Percentiles rank a stretch among this genome's conserved stretches.
These are phyloP conservation scores for Stephanodiscus minutulus DNA, from an alignment of 108 stramenopile species.

Conservation along the genomic window DNA sequence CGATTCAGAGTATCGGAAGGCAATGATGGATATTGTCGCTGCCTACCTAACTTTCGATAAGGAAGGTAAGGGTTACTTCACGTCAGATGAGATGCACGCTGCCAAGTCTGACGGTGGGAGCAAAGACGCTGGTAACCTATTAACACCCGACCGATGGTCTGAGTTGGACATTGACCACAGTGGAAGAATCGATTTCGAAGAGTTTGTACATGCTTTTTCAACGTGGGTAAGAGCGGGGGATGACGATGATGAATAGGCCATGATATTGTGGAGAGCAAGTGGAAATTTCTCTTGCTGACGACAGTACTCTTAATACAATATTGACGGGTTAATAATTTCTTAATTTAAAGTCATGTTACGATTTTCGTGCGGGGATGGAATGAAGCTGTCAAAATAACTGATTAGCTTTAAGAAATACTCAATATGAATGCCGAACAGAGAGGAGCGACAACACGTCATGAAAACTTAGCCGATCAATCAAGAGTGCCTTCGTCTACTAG, in stretches of 20 bases:
- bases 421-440: too few species aligned
- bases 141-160: slow-evolving; percentile 49
- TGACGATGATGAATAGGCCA: slow-evolving; percentile 34
- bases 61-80: slow-evolving; percentile 52
- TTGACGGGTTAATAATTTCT: too few species aligned
- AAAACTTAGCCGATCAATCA: too few species aligned
- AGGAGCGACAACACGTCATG: too few species aligned
- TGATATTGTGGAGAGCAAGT: too few species aligned
- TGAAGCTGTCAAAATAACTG: too few species aligned
- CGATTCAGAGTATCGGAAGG: slow-evolving; percentile 49
- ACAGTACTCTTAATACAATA: too few species aligned
- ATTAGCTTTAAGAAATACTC: too few species aligned
- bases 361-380: too few species aligned
- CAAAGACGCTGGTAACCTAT: slow-evolving; percentile 46
- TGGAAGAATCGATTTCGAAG: slow-evolving; percentile 51
- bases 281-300: too few species aligned
- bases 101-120: slow-evolving; percentile 29
- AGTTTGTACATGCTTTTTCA: slow-evolving; percentile 52
- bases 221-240: slow-evolving; percentile 48
- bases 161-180: slow-evolving; percentile 48
- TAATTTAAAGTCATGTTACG: too few species aligned
- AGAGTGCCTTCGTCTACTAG: too few species aligned
- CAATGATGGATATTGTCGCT: slow-evolving; percentile 56
- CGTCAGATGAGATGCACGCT: slow-evolving; percentile 51
- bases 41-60: slow-evolving; percentile 52